phyloP scores from a whole-genome alignment of 2,329 filamentous ascomycete genomes.

The Aspergillus neoniger region DNA sequence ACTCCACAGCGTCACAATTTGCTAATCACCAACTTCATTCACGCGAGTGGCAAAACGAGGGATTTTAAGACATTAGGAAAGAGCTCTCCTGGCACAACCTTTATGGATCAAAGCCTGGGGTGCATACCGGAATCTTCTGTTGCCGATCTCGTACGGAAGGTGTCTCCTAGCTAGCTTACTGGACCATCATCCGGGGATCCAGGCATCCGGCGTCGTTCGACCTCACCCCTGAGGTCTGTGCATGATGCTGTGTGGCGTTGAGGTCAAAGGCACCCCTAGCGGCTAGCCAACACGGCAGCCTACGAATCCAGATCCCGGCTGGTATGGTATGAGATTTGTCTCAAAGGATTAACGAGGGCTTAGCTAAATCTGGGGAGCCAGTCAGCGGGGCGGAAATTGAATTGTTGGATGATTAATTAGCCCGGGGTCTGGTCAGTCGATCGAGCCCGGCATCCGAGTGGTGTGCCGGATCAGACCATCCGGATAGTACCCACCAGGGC shows the following conservation, averaged over 20 bases:
- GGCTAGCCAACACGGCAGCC: not conserved
- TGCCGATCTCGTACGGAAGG: not conserved
- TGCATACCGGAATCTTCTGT: not conserved
- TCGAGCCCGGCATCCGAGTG: slow-evolving; percentile 22
- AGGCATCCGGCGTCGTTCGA: slow-evolving; percentile 9
- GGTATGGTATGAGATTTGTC: not conserved
- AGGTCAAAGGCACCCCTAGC: too few relatives aligned
- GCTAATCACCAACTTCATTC: too few relatives aligned
- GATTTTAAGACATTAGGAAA: too few relatives aligned
- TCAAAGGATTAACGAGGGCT: not conserved
- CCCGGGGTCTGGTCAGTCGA: slow-evolving; percentile 13
- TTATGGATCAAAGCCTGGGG: not conserved
- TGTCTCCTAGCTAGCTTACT: not conserved
- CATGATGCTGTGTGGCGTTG: slow-evolving; percentile 1
- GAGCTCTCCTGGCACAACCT: too few relatives aligned
- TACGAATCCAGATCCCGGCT: not conserved
- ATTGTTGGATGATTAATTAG: slow-evolving; percentile 6
- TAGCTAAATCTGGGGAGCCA: slow-evolving; percentile 4
- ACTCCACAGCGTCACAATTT: too few relatives aligned
- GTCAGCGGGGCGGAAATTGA: slow-evolving; percentile 1
- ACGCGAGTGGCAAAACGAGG: too few relatives aligned
- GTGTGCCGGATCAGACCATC: slow-evolving; percentile 25
- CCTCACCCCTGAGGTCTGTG: not conserved
- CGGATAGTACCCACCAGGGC: slow-evolving; percentile 14
- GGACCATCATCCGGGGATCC: not conserved